These are phyloP conservation scores for Albifimbria verrucaria DNA, from an alignment of 2,329 filamentous ascomycete species.

Conservation along the genomic window DNA sequence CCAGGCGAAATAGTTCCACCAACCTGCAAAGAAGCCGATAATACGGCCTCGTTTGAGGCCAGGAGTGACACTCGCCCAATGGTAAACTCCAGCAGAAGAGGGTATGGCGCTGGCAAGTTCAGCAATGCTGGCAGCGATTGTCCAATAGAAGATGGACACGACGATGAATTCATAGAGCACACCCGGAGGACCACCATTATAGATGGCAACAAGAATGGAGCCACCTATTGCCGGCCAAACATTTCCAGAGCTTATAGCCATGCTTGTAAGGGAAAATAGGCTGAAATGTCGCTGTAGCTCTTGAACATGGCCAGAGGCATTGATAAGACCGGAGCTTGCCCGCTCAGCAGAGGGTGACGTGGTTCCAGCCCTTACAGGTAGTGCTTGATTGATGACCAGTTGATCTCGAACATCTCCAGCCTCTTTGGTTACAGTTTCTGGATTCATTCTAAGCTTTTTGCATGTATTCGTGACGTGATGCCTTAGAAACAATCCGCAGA, in stretches of 20 bases:
- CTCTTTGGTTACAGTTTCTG: too few species aligned
- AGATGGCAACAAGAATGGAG: constrained; percentile 47
- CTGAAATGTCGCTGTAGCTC: constrained; percentile 22
- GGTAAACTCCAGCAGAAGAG: constrained; percentile 59
- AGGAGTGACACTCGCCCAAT: constrained; percentile 58
- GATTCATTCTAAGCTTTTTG: too few species aligned
- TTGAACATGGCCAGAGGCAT: constrained; percentile 1
- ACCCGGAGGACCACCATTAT: constrained; percentile 60
- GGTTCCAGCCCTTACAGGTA: too few species aligned
- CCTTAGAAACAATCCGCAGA: too few species aligned
- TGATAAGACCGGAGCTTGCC: too few species aligned
- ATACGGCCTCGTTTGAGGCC: constrained; percentile 47
- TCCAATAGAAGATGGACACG: constrained; percentile 51
- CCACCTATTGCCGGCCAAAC: constrained; percentile 42
- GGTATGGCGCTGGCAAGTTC: constrained; percentile 60
- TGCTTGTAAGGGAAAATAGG: constrained; percentile 36
- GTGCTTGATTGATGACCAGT: too few species aligned
- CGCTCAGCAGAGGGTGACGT: too few species aligned
- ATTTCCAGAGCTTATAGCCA: constrained; percentile 39
- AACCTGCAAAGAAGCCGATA: constrained; percentile 43
- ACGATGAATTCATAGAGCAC: constrained; percentile 58
- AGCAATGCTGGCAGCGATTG: constrained; percentile 55
- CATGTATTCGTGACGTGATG: too few species aligned
- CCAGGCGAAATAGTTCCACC: constrained; percentile 44
- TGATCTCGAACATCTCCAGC: too few species aligned